These are phyloP conservation scores for Byssothecium circinans DNA, from an alignment of 2,329 filamentous ascomycete species.

Conservation along the genomic window DNA sequence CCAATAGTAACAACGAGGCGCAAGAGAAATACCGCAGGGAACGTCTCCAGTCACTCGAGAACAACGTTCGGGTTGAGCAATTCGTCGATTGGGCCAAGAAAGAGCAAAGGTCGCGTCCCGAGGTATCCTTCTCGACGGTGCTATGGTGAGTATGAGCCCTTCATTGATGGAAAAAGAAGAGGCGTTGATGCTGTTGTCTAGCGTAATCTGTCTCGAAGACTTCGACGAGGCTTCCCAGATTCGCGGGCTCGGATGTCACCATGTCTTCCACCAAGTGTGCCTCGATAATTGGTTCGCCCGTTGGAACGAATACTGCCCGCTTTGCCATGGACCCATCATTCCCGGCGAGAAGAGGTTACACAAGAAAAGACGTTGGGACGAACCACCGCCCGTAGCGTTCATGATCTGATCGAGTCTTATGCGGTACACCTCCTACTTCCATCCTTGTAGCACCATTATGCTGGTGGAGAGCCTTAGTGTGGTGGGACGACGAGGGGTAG, in stretches of 20 bases:
- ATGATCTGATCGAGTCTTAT: slow-evolving; percentile 26
- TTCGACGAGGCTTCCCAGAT: slow-evolving; percentile 38
- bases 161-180: neutral
- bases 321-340: slow-evolving; percentile 43
- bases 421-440: too few species aligned
- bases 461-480: too few species aligned
- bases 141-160: slow-evolving; percentile 30
- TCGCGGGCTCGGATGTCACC: slow-evolving; percentile 38
- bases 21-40: slow-evolving; percentile 29
- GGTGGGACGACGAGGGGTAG: too few species aligned
- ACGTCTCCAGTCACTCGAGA: slow-evolving; percentile 36
- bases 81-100: slow-evolving; percentile 38
- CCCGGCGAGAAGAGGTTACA: slow-evolving; percentile 19
- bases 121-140: slow-evolving; percentile 17
- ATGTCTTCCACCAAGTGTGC: slow-evolving; percentile 42
- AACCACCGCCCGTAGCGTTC: slow-evolving; percentile 22
- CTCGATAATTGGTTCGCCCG: slow-evolving; percentile 43
- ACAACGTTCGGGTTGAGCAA: slow-evolving; percentile 31
- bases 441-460: too few species aligned
- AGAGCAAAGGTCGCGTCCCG: slow-evolving; percentile 25
- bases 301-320: slow-evolving; percentile 43
- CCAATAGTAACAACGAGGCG: slow-evolving; percentile 11
- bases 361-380: slow-evolving; percentile 11
- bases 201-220: slow-evolving; percentile 43
- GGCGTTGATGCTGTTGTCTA: slow-evolving; percentile 15